phyloP scores from a whole-genome alignment of 306 rosid species.

The Dryas drummondii region DNA sequence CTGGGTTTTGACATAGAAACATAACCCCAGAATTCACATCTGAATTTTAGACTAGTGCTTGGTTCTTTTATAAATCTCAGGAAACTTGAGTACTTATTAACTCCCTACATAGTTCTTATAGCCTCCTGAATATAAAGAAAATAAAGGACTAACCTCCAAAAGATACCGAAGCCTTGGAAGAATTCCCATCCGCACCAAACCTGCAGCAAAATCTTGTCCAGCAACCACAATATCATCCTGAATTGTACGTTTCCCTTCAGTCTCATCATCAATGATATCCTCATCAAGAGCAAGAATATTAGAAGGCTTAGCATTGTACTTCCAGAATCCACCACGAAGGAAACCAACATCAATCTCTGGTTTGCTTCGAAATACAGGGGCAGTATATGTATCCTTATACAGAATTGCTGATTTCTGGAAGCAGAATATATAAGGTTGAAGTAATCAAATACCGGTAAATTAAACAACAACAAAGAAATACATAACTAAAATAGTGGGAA shows the following conservation, averaged over 20 bases:
- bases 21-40: not conserved
- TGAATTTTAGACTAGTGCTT: not conserved
- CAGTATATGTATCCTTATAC: constrained; percentile 67
- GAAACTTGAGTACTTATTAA: not conserved
- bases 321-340: constrained; percentile 92
- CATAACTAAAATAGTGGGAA: not conserved
- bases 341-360: constrained; percentile 80
- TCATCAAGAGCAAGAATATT: constrained; percentile 57
- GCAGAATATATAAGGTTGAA: constrained; percentile 25
- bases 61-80: constrained; percentile 8
- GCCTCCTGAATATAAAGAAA: not conserved
- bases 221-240: constrained; percentile 91
- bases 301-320: constrained; percentile 85
- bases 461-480: not conserved
- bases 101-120: not conserved
- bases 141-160: constrained; percentile 65
- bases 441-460: constrained; percentile 13
- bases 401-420: constrained; percentile 56
- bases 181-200: constrained; percentile 90
- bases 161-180: constrained; percentile 77
- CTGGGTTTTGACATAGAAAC: not conserved
- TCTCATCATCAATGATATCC: constrained; percentile 54
- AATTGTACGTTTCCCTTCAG: constrained; percentile 72
- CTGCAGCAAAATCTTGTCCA: constrained; percentile 90
- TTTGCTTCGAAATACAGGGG: constrained; percentile 85